A percentile compares a stretch with the other conserved stretches of the same genome.
These are phyloP conservation scores for Blastomyces parvus DNA, from an alignment of 2,329 filamentous ascomycete species.

Conservation along the genomic window DNA sequence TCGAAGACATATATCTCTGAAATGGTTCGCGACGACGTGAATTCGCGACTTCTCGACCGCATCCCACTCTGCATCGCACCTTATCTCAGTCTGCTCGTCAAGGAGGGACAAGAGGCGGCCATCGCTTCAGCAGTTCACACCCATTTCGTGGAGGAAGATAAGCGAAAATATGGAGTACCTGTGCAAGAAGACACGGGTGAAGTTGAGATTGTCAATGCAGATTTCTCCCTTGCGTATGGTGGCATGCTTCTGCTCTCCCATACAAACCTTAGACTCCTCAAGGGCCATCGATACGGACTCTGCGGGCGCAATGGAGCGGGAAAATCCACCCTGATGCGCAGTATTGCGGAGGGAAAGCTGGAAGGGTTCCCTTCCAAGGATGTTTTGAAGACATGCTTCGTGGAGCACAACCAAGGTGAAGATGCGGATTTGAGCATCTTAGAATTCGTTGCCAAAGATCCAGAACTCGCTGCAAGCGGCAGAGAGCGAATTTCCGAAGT, in stretches of 20 bases:
- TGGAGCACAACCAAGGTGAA: slow-evolving; percentile 98
- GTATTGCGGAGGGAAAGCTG: slow-evolving; percentile 88
- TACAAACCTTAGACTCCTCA: slow-evolving; percentile 86
- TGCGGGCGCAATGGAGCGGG: slow-evolving; percentile 95
- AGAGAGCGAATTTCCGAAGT: slow-evolving; percentile 73
- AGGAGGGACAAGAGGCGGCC: slow-evolving; percentile 51
- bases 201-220: slow-evolving; percentile 91
- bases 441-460: slow-evolving; percentile 84
- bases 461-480: slow-evolving; percentile 69
- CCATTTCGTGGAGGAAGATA: slow-evolving; percentile 72
- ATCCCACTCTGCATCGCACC: slow-evolving; percentile 60
- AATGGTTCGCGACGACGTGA: slow-evolving; percentile 81
- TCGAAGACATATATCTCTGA: slow-evolving; percentile 66
- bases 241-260: slow-evolving; percentile 95
- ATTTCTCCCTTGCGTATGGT: slow-evolving; percentile 95
- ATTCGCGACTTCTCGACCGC: slow-evolving; percentile 66
- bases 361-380: slow-evolving; percentile 94
- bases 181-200: slow-evolving; percentile 86
- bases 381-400: slow-evolving; percentile 88
- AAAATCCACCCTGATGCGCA: slow-evolving; percentile 98
- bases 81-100: slow-evolving; percentile 65
- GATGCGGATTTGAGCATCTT: slow-evolving; percentile 94
- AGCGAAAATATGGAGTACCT: slow-evolving; percentile 75
- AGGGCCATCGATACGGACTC: slow-evolving; percentile 94
- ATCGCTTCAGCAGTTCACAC: slow-evolving; percentile 66